phyloP scores from a whole-genome alignment of 2,329 filamentous ascomycete genomes.

The Penicillium oxalicum region DNA sequence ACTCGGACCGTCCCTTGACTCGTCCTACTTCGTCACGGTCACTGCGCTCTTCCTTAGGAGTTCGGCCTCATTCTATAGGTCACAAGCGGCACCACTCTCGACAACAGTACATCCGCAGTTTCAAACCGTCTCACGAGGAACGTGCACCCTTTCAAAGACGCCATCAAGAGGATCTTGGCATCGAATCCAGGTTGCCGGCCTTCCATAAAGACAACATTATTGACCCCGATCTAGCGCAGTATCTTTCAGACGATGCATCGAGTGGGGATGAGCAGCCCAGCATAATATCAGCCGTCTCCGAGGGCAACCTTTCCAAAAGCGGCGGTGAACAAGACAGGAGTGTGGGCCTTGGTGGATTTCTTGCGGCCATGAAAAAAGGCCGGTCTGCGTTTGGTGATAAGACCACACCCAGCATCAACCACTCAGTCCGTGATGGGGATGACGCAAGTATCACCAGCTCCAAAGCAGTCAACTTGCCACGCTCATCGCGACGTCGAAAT shows the following conservation, averaged over 20 bases:
- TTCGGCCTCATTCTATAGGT: constrained; percentile 68
- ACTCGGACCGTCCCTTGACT: constrained; percentile 67
- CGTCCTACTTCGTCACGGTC: constrained; percentile 94
- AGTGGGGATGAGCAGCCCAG: constrained; percentile 89
- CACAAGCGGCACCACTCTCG: constrained; percentile 86
- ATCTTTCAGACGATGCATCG: constrained; percentile 89
- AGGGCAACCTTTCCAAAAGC: constrained; percentile 57
- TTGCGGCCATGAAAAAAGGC: constrained; percentile 69
- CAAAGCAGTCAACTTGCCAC: constrained; percentile 54
- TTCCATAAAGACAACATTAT: constrained; percentile 99
- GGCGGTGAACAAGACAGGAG: constrained; percentile 66
- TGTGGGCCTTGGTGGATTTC: constrained; percentile 63
- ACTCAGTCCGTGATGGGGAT: constrained; percentile 60
- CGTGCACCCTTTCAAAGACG: constrained; percentile 81
- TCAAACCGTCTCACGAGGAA: constrained; percentile 68
- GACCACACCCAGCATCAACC: constrained; percentile 64
- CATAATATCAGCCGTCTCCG: constrained; percentile 68
- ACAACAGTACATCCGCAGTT: constrained; percentile 71
- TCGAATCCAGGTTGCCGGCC: constrained; percentile 68
- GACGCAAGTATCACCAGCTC: constrained; percentile 59
- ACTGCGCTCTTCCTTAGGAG: constrained; percentile 64
- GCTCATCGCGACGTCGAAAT: constrained; percentile 68
- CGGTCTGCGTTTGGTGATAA: constrained; percentile 68
- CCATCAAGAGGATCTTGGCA: constrained; percentile 59
- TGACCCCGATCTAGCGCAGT: constrained; percentile 88